phyloP scores from a whole-genome alignment of 2,329 filamentous ascomycete genomes.

The Aureobasidium sp. region DNA sequence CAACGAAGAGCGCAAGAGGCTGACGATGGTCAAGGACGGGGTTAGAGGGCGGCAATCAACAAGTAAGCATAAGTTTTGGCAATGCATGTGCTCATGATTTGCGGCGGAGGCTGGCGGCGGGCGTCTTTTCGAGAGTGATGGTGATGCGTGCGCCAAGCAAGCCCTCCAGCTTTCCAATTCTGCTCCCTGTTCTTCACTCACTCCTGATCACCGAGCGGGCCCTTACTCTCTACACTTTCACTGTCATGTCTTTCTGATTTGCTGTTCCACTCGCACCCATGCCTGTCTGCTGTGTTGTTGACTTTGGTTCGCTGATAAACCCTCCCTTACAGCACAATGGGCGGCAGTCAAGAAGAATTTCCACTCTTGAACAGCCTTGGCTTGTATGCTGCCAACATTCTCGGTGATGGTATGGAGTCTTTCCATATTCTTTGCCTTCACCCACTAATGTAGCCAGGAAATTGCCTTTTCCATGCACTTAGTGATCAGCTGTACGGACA shows the following conservation, averaged over 20 bases:
- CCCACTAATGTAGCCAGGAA: constrained; percentile 41
- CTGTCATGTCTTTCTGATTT: constrained; percentile 19
- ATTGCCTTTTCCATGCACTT: constrained; percentile 63
- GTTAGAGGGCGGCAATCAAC: not conserved
- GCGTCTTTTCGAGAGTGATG: not conserved
- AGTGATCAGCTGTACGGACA: constrained; percentile 60
- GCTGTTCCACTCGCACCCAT: constrained; percentile 16
- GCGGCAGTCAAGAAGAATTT: constrained; percentile 40
- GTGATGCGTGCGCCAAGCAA: constrained; percentile 14
- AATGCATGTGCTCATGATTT: constrained; percentile 6
- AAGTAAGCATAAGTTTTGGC: constrained; percentile 2
- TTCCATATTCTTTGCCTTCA: constrained; percentile 16
- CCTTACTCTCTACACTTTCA: not conserved
- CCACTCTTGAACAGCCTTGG: constrained; percentile 50
- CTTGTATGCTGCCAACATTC: constrained; percentile 53
- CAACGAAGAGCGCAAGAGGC: not conserved
- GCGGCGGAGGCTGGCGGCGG: not conserved
- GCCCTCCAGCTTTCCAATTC: constrained; percentile 15
- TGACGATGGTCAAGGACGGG: not conserved
- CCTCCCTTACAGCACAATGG: constrained; percentile 22
- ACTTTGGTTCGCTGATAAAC: constrained; percentile 18
- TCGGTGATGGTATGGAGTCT: constrained; percentile 54
- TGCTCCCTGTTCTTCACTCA: constrained; percentile 10
- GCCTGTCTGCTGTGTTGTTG: constrained; percentile 16
- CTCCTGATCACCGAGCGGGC: constrained; percentile 4